phyloP scores from a whole-genome alignment of 768 basidiomycete genomes.

The Cystobasidium ongulense region DNA sequence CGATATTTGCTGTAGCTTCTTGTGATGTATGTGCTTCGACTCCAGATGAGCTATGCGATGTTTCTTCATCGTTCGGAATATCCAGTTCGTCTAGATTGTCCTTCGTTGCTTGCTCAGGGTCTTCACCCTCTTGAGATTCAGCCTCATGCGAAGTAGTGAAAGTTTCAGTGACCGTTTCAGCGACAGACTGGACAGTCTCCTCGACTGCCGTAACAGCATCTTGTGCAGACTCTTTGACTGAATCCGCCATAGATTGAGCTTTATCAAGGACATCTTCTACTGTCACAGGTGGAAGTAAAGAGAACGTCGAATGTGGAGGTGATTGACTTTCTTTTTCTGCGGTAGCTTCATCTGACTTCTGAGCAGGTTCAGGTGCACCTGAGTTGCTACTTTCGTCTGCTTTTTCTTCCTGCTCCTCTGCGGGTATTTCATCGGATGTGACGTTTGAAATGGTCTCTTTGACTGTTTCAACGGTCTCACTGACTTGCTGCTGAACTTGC shows the following conservation, averaged over 20 bases:
- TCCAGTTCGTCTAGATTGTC: constrained; percentile 8
- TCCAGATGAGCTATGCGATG: neutral
- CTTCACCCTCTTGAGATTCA: neutral
- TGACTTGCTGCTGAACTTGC: no score
- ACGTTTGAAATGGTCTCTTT: no score
- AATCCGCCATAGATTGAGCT: neutral
- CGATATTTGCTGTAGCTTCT: constrained; percentile 10
- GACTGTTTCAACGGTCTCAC: no score
- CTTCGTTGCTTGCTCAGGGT: neutral
- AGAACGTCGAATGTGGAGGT: constrained; percentile 28
- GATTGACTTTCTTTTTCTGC: neutral
- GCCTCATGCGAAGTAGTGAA: neutral
- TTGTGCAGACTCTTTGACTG: neutral
- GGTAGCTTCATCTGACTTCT: no score
- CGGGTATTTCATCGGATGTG: no score
- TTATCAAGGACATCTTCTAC: constrained; percentile 26
- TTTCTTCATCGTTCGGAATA: neutral
- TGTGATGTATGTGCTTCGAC: neutral
- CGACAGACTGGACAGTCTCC: neutral
- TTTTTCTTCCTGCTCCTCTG: no score
- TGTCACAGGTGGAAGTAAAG: constrained; percentile 3
- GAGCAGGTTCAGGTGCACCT: no score
- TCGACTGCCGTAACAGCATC: neutral
- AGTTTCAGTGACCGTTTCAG: neutral
- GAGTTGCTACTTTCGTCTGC: no score